These are phyloP conservation scores for Chrysoporthe deuterocubensis DNA, from an alignment of 2,329 filamentous ascomycete genomes.

Conservation along the genomic window DNA sequence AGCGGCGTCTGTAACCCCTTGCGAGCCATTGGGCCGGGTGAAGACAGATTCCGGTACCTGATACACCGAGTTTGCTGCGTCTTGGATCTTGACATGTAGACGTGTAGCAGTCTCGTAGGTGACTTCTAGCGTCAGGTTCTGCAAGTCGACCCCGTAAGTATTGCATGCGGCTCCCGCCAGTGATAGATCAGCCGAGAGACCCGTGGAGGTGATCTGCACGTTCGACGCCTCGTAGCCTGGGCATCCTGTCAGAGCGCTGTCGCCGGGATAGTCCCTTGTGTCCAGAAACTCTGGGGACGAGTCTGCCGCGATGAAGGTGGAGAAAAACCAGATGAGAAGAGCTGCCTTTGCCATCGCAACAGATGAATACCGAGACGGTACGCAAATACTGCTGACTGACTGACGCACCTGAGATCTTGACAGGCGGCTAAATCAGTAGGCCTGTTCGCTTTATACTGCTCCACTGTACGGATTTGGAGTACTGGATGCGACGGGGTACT, in stretches of 20 bases:
- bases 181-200: conserved; percentile 64
- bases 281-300: neutral
- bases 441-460: conserved; percentile 5
- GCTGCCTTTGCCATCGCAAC: conserved; percentile 22
- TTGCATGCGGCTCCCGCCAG: conserved; percentile 70
- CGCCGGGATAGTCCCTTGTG: conserved; percentile 32
- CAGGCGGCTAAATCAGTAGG: neutral
- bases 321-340: conserved; percentile 29
- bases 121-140: conserved; percentile 64
- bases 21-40: conserved; percentile 54
- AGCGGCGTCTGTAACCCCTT: conserved; percentile 31
- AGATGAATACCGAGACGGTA: neutral
- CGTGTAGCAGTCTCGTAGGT: conserved; percentile 71
- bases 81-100: conserved; percentile 76
- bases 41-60: conserved; percentile 74
- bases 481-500: neutral
- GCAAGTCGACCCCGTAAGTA: conserved; percentile 70
- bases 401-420: neutral
- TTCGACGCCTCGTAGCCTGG: conserved; percentile 66
- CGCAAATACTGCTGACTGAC: neutral
- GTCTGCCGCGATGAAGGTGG: conserved; percentile 25
- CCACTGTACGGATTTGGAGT: neutral
- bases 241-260: conserved; percentile 48
- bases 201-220: conserved; percentile 51
- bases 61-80: conserved; percentile 70